These are phyloP conservation scores for Ophiocordyceps australis DNA, from an alignment of 2,329 filamentous ascomycete genomes.

Conservation along the genomic window DNA sequence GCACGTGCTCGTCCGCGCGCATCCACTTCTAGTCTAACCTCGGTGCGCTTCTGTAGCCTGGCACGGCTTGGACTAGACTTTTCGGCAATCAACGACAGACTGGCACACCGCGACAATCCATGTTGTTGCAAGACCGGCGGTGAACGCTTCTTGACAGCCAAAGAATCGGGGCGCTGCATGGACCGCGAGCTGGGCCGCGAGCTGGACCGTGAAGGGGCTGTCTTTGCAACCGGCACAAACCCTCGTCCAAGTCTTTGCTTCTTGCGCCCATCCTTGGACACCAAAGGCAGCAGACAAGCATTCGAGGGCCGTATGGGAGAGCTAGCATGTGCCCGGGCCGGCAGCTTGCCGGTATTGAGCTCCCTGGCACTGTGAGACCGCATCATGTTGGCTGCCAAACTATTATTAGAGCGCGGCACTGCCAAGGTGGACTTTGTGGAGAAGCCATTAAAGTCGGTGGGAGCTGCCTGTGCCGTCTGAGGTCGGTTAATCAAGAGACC, in stretches of 20 bases:
- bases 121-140: slow-evolving; percentile 30
- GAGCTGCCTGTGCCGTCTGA: slow-evolving; percentile 20
- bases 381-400: slow-evolving; percentile 24
- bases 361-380: too few species aligned
- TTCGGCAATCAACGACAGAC: slow-evolving; percentile 40
- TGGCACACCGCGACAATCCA: slow-evolving; percentile 30
- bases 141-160: slow-evolving; percentile 14
- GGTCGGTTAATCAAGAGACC: slow-evolving; percentile 38
- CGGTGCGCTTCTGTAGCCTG: too few species aligned
- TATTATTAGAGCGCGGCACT: too few species aligned
- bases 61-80: slow-evolving; percentile 16
- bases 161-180: slow-evolving; percentile 11
- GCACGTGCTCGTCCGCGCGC: slow-evolving; percentile 39
- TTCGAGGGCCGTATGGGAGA: slow-evolving; percentile 33
- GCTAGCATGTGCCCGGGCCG: slow-evolving; percentile 21
- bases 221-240: slow-evolving; percentile 27
- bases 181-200: slow-evolving; percentile 16
- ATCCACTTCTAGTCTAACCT: too few species aligned
- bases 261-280: slow-evolving; percentile 30
- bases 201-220: too few species aligned
- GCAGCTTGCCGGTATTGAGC: slow-evolving; percentile 17
- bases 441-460: too few species aligned
- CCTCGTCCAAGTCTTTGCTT: slow-evolving; percentile 19
- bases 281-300: too few species aligned
- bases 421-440: too few species aligned